Conservation (phyloP, 345 rosid species). For the Sisymbrium altissimum region DNA sequence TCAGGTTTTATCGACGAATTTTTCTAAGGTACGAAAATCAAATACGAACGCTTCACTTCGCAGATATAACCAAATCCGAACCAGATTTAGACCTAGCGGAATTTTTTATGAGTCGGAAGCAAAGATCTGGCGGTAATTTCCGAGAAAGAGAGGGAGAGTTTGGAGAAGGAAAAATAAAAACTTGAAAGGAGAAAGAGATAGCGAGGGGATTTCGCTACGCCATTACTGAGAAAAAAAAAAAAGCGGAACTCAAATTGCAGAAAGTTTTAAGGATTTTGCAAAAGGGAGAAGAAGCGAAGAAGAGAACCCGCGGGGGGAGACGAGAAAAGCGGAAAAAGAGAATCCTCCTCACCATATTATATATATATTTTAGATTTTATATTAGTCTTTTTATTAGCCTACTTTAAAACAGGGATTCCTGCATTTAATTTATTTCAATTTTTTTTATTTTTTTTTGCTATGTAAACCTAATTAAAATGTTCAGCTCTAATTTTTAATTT, state of each 20-base stretch:
- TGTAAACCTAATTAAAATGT: background rate
- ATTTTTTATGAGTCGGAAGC: too few relatives aligned
- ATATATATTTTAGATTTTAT: too few relatives aligned
- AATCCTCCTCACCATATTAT: background rate
- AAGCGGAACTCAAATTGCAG: background rate
- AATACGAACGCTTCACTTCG: too few relatives aligned
- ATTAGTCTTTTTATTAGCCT: too few relatives aligned
- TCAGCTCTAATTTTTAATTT: background rate
- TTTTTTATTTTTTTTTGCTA: background rate
- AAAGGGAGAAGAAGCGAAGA: background rate
- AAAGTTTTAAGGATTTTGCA: background rate
- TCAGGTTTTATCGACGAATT: constrained; percentile 17
- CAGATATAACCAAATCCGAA: background rate
- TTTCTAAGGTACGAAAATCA: background rate
- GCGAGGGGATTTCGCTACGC: background rate
- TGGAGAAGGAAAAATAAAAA: background rate
- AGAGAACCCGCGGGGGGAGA: background rate
- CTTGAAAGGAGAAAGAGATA: background rate
- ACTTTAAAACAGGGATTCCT: too few relatives aligned
- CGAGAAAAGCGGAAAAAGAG: background rate
- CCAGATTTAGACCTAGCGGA: background rate
- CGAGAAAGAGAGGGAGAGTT: too few relatives aligned
- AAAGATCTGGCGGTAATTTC: background rate
- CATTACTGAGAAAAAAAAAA: constrained; percentile 10
- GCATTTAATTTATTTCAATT: too few relatives aligned